These are phyloP conservation scores for Phytopythium aichiense DNA, from an alignment of 352 stramenopile genomes.

Conservation along the genomic window DNA sequence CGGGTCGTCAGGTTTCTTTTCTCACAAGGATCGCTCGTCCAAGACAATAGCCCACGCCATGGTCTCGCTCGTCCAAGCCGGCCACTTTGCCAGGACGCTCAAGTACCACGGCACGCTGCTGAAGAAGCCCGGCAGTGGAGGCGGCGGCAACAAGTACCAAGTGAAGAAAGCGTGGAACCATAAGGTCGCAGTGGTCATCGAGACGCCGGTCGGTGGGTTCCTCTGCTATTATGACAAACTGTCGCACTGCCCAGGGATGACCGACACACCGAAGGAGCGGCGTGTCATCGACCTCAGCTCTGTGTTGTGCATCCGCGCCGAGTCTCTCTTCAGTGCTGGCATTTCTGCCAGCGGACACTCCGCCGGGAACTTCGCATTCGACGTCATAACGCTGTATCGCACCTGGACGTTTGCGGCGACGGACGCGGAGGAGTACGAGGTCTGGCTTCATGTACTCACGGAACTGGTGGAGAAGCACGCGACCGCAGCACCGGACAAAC, in stretches of 20 bases:
- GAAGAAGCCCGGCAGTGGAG: slow-evolving; percentile 28
- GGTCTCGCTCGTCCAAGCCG: slow-evolving; percentile 27
- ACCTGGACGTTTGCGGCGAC: slow-evolving; percentile 63
- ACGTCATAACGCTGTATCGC: slow-evolving; percentile 71
- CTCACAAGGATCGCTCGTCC: slow-evolving; percentile 8
- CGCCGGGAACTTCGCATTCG: slow-evolving; percentile 36
- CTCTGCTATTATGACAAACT: slow-evolving; percentile 77
- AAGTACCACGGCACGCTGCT: slow-evolving; percentile 54
- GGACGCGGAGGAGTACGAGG: slow-evolving; percentile 43
- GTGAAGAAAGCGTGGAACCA: slow-evolving; percentile 51
- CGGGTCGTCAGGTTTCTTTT: background rate
- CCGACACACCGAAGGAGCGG: slow-evolving; percentile 45
- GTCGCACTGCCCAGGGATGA: slow-evolving; percentile 49
- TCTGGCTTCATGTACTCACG: slow-evolving; percentile 51
- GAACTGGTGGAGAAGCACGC: slow-evolving; percentile 53
- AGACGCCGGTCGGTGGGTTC: slow-evolving; percentile 59
- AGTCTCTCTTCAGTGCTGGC: slow-evolving; percentile 21
- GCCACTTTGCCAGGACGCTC: slow-evolving; percentile 48
- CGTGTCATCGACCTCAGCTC: slow-evolving; percentile 63
- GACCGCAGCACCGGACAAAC: slow-evolving; percentile 45
- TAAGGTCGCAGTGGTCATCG: slow-evolving; percentile 52
- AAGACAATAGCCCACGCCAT: slow-evolving; percentile 10
- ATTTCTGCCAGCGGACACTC: slow-evolving; percentile 5
- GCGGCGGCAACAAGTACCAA: slow-evolving; percentile 43
- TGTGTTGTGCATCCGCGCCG: slow-evolving; percentile 59